phyloP scores from a whole-genome alignment of 2,329 filamentous ascomycete genomes.

The Lasiodiplodia citricola region DNA sequence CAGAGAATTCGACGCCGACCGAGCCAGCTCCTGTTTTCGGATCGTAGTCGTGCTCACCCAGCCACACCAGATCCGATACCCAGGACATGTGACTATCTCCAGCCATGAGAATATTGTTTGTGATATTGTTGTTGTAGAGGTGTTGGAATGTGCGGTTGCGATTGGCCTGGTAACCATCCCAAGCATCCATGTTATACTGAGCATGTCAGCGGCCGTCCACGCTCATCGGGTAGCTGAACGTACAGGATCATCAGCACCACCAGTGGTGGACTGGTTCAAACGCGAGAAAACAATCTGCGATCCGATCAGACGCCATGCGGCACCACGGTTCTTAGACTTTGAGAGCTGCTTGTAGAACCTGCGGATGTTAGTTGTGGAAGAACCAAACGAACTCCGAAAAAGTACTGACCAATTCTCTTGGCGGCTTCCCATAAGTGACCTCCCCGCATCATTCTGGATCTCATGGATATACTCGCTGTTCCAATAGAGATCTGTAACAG shows the following conservation, averaged over 20 bases:
- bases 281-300: constrained; percentile 72
- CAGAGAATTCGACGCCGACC: constrained; percentile 61
- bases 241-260: constrained; percentile 49
- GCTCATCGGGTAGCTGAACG: not conserved
- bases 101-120: constrained; percentile 74
- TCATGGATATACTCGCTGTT: constrained; percentile 66
- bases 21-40: constrained; percentile 45
- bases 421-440: constrained; percentile 71
- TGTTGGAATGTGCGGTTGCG: constrained; percentile 72
- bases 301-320: constrained; percentile 73
- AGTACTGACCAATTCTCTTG: constrained; percentile 69
- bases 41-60: constrained; percentile 49
- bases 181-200: constrained; percentile 61
- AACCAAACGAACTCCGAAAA: too few species aligned
- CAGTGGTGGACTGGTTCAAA: constrained; percentile 55
- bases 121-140: constrained; percentile 70
- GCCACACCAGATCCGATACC: constrained; percentile 53
- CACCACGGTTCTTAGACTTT: constrained; percentile 56
- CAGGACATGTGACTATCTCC: constrained; percentile 74
- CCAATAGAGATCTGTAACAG: constrained; percentile 55
- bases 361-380: not conserved
- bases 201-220: constrained; percentile 29
- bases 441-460: constrained; percentile 70
- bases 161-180: constrained; percentile 72
- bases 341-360: constrained; percentile 53